Percentiles rank a stretch among this genome's conserved stretches.
These are phyloP conservation scores for Apophysomyces ossiformis DNA, from an alignment of 371 early-diverging fungal species.

Conservation along the genomic window DNA sequence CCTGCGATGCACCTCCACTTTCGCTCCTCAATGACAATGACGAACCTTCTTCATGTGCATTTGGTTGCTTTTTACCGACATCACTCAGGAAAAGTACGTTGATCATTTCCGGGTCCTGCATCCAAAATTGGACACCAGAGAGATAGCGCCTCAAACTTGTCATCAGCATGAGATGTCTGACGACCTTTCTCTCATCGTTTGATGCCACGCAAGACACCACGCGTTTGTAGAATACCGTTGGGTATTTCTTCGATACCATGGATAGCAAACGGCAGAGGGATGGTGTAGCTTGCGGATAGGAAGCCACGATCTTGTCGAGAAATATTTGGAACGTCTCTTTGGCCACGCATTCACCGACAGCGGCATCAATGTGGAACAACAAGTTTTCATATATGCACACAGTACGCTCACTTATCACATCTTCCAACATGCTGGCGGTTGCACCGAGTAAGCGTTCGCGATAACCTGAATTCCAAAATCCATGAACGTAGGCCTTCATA, in stretches of 20 bases:
- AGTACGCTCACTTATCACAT: conserved; percentile 24
- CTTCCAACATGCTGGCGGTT: conserved; percentile 34
- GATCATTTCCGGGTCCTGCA: conserved; percentile 72
- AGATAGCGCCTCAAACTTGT: conserved; percentile 55
- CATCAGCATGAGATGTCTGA: conserved; percentile 48
- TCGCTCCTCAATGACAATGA: background rate
- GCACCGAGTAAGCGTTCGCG: conserved; percentile 35
- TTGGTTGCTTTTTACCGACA: conserved; percentile 37
- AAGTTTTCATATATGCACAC: conserved; percentile 36
- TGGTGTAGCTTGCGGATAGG: conserved; percentile 33
- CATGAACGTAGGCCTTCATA: conserved; percentile 32
- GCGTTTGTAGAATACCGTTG: conserved; percentile 56
- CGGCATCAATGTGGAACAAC: conserved; percentile 30
- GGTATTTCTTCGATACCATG: conserved; percentile 44
- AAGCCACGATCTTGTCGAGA: conserved; percentile 30
- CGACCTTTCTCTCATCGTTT: conserved; percentile 54
- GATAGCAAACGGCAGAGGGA: conserved; percentile 44
- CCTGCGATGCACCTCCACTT: background rate
- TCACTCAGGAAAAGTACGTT: conserved; percentile 65
- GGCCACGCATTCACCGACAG: conserved; percentile 37
- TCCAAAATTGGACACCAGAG: conserved; percentile 63
- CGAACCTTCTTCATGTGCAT: background rate
- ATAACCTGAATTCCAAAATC: conserved; percentile 49
- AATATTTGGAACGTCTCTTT: conserved; percentile 39
- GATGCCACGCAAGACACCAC: conserved; percentile 67